Conservation (phyloP, 73 alveolate species). For the Uronychia setigera region DNA sequence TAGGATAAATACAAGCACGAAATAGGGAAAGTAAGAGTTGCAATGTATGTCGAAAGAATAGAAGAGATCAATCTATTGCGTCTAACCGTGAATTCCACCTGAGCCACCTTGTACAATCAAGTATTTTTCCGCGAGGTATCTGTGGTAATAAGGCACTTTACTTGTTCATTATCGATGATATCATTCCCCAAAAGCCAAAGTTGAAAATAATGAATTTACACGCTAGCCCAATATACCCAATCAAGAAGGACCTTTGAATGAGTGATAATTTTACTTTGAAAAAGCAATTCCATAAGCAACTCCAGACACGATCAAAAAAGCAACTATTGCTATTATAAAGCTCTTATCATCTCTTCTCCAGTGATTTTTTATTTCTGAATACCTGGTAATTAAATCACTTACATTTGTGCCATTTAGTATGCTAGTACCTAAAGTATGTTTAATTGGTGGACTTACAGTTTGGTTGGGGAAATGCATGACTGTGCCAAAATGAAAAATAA, state of each 20-base stretch:
- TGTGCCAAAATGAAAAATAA: neutral
- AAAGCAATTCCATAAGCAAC: neutral
- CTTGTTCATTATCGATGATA: neutral
- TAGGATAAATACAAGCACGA: neutral
- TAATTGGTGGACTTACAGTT: neutral
- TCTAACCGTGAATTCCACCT: neutral
- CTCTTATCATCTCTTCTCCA: neutral
- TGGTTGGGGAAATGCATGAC: neutral
- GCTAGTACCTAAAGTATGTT: neutral
- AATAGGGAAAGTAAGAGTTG: neutral
- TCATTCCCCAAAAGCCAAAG: neutral
- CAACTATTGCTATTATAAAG: neutral
- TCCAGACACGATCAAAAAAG: neutral
- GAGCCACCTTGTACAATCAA: neutral
- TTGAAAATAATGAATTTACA: neutral
- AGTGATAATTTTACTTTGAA: neutral
- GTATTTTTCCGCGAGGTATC: neutral
- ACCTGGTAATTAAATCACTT: neutral
- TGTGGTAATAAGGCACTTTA: neutral
- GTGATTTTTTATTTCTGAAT: neutral
- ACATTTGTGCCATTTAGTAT: neutral
- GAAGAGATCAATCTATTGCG: neutral
- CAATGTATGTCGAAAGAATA: neutral
- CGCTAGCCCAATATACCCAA: neutral
- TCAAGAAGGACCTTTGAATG: neutral